Evolutionary conservation across 2,329 filamentous ascomycete species (phyloP).

Genomic region (Phaeosphaeriaceae sp.): DNA sequence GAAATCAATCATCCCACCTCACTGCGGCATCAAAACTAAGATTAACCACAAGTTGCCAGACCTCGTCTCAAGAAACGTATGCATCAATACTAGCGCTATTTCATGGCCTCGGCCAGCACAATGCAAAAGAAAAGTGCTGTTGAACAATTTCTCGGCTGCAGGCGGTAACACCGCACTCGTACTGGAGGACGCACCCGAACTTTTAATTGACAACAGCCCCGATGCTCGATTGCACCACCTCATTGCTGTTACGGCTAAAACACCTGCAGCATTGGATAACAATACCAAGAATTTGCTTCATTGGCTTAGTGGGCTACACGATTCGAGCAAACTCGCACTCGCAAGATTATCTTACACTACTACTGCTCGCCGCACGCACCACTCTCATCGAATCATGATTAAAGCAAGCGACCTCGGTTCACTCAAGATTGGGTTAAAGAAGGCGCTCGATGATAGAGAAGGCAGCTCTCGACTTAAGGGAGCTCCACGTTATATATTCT

Average conservation of each 20-base stretch:
- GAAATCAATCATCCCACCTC: constrained; percentile 58
- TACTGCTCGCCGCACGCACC: constrained; percentile 31
- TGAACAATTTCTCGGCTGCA: constrained; percentile 58
- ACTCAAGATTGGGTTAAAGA: neutral
- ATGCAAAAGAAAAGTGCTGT: constrained; percentile 55
- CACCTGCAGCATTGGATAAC: constrained; percentile 8
- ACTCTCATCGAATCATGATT: constrained; percentile 14
- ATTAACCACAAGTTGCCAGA: constrained; percentile 69
- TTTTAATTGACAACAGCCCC: neutral
- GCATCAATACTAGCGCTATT: constrained; percentile 62
- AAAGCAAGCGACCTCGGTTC: constrained; percentile 1
- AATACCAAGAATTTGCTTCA: constrained; percentile 17
- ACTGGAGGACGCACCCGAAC: constrained; percentile 20
- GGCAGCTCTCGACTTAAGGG: constrained; percentile 60
- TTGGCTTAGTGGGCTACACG: constrained; percentile 13
- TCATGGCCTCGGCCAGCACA: constrained; percentile 40
- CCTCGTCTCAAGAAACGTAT: constrained; percentile 62
- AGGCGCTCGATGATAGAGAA: neutral
- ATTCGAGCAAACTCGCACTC: constrained; percentile 3
- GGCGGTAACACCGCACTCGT: constrained; percentile 63
- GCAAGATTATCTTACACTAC: constrained; percentile 27
- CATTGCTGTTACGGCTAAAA: constrained; percentile 28
- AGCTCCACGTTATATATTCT: constrained; percentile 13
- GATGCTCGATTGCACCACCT: constrained; percentile 24
- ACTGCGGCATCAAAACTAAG: constrained; percentile 69